A percentile compares a stretch with the other conserved stretches of the same genome.
Evolutionary conservation across 495 filamentous ascomycete genomes (phyloP).

Genomic region (Patellaria atrata): DNA sequence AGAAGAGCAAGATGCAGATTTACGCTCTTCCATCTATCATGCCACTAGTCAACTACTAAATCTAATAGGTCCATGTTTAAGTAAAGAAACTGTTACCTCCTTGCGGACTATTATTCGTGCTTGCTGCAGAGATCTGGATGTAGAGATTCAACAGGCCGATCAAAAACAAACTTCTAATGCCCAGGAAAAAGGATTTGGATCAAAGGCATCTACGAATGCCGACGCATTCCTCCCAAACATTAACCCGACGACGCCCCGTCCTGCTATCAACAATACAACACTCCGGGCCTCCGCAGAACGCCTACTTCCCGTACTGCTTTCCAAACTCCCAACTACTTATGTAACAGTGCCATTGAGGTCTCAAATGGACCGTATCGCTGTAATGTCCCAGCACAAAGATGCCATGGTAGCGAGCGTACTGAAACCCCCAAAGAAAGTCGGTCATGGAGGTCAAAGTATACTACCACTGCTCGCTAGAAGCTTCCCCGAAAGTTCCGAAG

Average conservation of each 20-base stretch:
- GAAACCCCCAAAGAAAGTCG: slow-evolving; percentile 50
- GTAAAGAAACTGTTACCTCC: slow-evolving; percentile 44
- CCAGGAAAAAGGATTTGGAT: slow-evolving; percentile 25
- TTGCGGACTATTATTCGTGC: slow-evolving; percentile 41
- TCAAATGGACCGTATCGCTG: slow-evolving; percentile 63
- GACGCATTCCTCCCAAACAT: slow-evolving; percentile 38
- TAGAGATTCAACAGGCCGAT: slow-evolving; percentile 1
- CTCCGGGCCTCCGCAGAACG: slow-evolving; percentile 35
- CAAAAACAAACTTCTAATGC: slow-evolving; percentile 3
- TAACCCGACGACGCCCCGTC: slow-evolving; percentile 8
- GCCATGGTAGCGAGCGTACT: slow-evolving; percentile 68
- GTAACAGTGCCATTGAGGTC: slow-evolving; percentile 49
- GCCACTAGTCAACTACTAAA: slow-evolving; percentile 41
- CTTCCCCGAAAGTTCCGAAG: slow-evolving; percentile 43
- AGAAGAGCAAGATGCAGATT: slow-evolving; percentile 30
- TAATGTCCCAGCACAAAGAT: slow-evolving; percentile 47
- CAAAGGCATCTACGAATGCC: slow-evolving; percentile 30
- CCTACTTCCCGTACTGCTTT: slow-evolving; percentile 48
- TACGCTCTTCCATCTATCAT: slow-evolving; percentile 47
- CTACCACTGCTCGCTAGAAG: slow-evolving; percentile 56
- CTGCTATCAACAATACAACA: slow-evolving; percentile 19
- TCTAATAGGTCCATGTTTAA: slow-evolving; percentile 46
- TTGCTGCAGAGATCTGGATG: slow-evolving; percentile 48
- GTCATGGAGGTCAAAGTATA: slow-evolving; percentile 47
- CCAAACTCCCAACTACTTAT: slow-evolving; percentile 43